Conservation (phyloP, 2,329 filamentous ascomycete genomes). For the Paecilomyces variotii region DNA sequence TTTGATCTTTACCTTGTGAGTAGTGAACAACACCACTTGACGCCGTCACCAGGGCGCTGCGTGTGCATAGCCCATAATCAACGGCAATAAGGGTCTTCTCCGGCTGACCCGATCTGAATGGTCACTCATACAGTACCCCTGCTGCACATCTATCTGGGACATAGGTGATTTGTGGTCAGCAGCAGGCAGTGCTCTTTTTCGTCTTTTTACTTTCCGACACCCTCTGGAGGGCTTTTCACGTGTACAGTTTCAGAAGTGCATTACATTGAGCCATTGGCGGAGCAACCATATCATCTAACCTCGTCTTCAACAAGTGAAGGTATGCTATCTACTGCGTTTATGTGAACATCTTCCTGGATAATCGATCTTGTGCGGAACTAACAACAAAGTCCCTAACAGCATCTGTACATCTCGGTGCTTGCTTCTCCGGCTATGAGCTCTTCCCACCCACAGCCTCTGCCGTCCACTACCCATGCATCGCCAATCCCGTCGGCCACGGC, state of each 20-base stretch:
- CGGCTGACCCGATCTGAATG: neutral
- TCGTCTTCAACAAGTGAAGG: constrained; percentile 30
- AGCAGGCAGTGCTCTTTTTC: constrained; percentile 1
- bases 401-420: constrained; percentile 21
- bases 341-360: constrained; percentile 2
- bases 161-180: constrained; percentile 4
- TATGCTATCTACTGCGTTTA: constrained; percentile 30
- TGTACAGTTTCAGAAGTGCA: constrained; percentile 10
- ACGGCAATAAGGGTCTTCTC: neutral
- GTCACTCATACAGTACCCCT: constrained; percentile 5
- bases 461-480: constrained; percentile 35
- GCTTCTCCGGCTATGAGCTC: constrained; percentile 36
- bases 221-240: constrained; percentile 16
- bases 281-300: constrained; percentile 10
- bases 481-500: constrained; percentile 28
- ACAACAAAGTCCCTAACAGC: constrained; percentile 21
- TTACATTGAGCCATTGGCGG: constrained; percentile 17
- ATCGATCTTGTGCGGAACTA: constrained; percentile 4
- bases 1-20: constrained; percentile 1
- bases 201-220: constrained; percentile 1
- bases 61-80: neutral
- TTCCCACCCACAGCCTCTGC: constrained; percentile 36
- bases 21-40: neutral
- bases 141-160: constrained; percentile 9
- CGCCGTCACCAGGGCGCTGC: neutral